Evolutionary conservation across 2,329 filamentous ascomycete genomes (phyloP).

Genomic region (Grosmannia huntii): DNA sequence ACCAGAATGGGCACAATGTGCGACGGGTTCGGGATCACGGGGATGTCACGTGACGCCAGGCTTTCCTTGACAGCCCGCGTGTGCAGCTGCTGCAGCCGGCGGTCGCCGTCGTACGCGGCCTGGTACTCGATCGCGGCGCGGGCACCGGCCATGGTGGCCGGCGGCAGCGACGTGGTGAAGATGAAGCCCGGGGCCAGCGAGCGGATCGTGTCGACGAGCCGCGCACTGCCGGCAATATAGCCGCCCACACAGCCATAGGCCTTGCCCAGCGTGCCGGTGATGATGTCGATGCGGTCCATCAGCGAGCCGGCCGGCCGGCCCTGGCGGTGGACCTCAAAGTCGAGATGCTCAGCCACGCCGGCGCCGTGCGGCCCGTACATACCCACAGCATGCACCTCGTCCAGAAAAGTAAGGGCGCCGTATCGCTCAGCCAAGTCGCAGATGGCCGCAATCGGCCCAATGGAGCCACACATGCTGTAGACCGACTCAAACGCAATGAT

Average conservation of each 20-base stretch:
- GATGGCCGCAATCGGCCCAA: conserved; percentile 90
- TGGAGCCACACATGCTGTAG: conserved; percentile 98
- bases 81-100: conserved; percentile 87
- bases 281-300: conserved; percentile 95
- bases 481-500: conserved; percentile 98
- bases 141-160: conserved; percentile 93
- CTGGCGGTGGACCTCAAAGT: conserved; percentile 73
- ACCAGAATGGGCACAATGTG: conserved; percentile 93
- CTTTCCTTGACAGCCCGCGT: conserved; percentile 88
- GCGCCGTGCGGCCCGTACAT: conserved; percentile 97
- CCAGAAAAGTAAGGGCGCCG: conserved; percentile 90
- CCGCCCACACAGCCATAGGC: conserved; percentile 96
- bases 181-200: conserved; percentile 96
- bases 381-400: conserved; percentile 96
- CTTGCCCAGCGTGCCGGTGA: conserved; percentile 93
- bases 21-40: conserved; percentile 93
- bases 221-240: conserved; percentile 83
- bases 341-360: conserved; percentile 92
- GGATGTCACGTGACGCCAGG: conserved; percentile 68
- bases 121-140: conserved; percentile 90
- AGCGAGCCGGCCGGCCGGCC: conserved; percentile 69
- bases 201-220: conserved; percentile 82
- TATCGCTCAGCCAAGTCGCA: conserved; percentile 97
- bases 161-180: conserved; percentile 93
- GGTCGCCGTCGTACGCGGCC: conserved; percentile 70